Percentiles rank a stretch among this genome's conserved stretches.
Evolutionary conservation across 2,329 filamentous ascomycete species (phyloP).

Genomic region (Venturia effusa): DNA sequence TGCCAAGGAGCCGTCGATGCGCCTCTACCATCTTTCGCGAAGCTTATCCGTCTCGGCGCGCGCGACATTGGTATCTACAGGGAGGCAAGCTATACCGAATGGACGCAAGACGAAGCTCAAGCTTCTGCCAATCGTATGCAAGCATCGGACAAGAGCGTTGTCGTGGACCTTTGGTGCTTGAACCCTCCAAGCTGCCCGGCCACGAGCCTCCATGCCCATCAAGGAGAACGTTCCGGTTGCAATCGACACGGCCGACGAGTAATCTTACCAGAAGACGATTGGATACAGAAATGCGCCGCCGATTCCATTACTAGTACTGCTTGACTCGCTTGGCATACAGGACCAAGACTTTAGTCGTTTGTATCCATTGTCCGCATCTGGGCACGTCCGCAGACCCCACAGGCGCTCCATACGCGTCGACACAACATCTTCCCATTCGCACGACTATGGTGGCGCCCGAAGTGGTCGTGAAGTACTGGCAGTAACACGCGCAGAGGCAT

Average conservation of each 20-base stretch:
- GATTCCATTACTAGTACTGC: neutral
- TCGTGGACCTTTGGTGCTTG: neutral
- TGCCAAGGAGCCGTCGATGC: neutral
- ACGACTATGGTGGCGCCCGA: neutral
- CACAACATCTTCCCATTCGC: neutral
- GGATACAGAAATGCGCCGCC: neutral
- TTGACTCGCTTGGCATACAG: neutral
- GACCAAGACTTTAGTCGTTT: neutral
- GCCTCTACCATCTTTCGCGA: neutral
- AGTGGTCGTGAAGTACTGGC: neutral
- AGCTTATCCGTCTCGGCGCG: constrained; percentile 1
- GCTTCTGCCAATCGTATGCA: neutral
- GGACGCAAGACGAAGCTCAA: neutral
- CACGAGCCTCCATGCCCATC: neutral
- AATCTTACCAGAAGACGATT: neutral
- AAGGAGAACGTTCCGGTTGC: neutral
- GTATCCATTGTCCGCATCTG: neutral
- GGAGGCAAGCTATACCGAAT: neutral
- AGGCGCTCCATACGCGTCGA: neutral
- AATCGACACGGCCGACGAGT: neutral
- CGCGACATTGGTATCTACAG: neutral
- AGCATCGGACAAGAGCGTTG: neutral
- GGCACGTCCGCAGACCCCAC: neutral
- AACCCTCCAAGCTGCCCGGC: neutral
- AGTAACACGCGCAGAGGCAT: neutral